Evolutionary conservation across 1,139 yeast species (phyloP), one percentile per base, ranked within the genome.

Genomic region (Debaryomycetaceae sp.): DNA sequence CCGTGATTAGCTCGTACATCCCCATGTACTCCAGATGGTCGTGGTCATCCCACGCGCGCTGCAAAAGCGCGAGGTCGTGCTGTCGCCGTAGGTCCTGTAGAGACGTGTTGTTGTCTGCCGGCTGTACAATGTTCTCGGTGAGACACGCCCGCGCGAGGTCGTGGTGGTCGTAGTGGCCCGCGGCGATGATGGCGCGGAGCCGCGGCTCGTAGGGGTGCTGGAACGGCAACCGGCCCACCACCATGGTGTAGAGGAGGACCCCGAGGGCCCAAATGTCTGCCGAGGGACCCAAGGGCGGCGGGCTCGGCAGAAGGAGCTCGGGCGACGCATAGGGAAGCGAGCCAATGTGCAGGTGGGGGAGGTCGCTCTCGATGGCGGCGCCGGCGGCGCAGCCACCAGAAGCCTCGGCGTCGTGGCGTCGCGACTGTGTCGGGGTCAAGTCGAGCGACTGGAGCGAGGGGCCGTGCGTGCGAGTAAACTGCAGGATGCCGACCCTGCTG

Each of bases 231-330:
- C 67, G 74, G 0, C 94, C 91, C 26, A 77, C 71, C 28, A 81
- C 59, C 75, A 86, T 71, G 1, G 94, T 77, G 51, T 75, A 86
- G 8, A 82, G 45, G 38, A 83, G 61, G 1, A 88, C 85, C 2
- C 96, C 97, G 32, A 83, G 65, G 0, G 96, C 94, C 96, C 96
- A 89, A 8, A 84, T 71, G 54, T 89, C 97, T 1, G 86, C 81
- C 34, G 78, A 65, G 0, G 88, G 83, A 1, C 83, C 81, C 34
- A 82, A 63, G 2, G 83, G 78, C 3, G 83, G 80, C 1, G 84
- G 84, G 17, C 70, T 64, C 1, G 84, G 79, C 24, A 67, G 61
- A 31, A 88, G 61, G 20, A 86, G 62, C 49, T 89, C 96, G 0
- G 97, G 97, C 0, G 95, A 74, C 1, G 96, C 95, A 51, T 86